These are phyloP conservation scores for Lasiosphaeriaceae sp. DNA, from an alignment of 495 filamentous ascomycete species.

Conservation along the genomic window DNA sequence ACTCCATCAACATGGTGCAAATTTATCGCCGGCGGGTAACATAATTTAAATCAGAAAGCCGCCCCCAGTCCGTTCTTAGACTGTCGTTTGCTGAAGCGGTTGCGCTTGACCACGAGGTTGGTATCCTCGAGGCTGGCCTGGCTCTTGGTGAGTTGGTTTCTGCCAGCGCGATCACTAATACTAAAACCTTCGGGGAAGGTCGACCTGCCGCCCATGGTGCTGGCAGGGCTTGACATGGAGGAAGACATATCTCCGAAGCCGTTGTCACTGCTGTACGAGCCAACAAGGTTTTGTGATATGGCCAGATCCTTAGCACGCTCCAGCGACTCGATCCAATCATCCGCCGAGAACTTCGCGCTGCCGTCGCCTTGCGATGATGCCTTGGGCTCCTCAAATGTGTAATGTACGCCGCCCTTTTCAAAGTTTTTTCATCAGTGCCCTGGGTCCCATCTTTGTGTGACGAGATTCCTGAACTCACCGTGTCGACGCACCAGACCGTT, in stretches of 20 bases:
- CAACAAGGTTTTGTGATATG: slow-evolving; percentile 60
- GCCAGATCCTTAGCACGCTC: slow-evolving; percentile 80
- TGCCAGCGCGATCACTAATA: slow-evolving; percentile 46
- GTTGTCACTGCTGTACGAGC: slow-evolving; percentile 65
- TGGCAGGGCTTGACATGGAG: slow-evolving; percentile 68
- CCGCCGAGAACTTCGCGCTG: slow-evolving; percentile 48
- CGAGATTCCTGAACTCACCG: slow-evolving; percentile 57
- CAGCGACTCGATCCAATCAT: slow-evolving; percentile 85
- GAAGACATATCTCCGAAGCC: slow-evolving; percentile 69
- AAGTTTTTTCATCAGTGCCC: neutral
- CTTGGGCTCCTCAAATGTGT: slow-evolving; percentile 73
- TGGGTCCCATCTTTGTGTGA: too few species aligned
- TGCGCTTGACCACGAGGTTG: slow-evolving; percentile 46
- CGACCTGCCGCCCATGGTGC: slow-evolving; percentile 57
- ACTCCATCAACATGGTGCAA: neutral
- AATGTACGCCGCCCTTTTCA: slow-evolving; percentile 77
- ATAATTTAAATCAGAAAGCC: slow-evolving; percentile 18
- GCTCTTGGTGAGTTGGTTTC: slow-evolving; percentile 51
- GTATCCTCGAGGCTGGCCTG: slow-evolving; percentile 56
- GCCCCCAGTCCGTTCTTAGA: slow-evolving; percentile 86
- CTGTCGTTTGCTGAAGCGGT: slow-evolving; percentile 85
- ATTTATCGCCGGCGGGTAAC: neutral
- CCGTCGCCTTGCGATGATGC: slow-evolving; percentile 25
- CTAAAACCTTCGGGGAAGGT: slow-evolving; percentile 38
- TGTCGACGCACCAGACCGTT: slow-evolving; percentile 87